phyloP scores from a whole-genome alignment of 441 rosid species.

The Populus hybrid region DNA sequence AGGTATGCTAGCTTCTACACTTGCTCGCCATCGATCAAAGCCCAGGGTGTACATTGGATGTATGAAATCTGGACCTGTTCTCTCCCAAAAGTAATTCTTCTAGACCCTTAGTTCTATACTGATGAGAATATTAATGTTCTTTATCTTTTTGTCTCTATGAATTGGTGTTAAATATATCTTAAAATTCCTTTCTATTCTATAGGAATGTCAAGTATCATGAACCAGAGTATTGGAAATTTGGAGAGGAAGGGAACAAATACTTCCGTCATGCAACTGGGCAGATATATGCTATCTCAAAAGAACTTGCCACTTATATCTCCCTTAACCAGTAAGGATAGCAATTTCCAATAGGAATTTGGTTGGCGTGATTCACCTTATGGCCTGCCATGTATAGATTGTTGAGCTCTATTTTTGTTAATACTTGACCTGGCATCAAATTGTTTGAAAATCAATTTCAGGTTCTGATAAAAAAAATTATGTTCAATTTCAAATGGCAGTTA shows the following conservation, averaged over 20 bases:
- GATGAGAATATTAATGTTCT: background rate
- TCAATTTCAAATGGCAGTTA: background rate
- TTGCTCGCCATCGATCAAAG: conserved; percentile 57
- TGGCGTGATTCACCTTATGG: background rate
- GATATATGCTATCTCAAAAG: conserved; percentile 84
- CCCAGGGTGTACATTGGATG: conserved; percentile 79
- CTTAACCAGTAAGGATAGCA: conserved; percentile 63
- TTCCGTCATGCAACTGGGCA: conserved; percentile 98
- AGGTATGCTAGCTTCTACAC: conserved; percentile 73
- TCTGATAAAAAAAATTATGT: background rate
- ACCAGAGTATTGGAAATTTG: conserved; percentile 95
- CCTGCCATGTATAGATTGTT: background rate
- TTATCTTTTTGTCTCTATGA: background rate
- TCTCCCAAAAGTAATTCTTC: conserved; percentile 63
- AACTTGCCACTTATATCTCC: conserved; percentile 76
- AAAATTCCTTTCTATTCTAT: conserved; percentile 2
- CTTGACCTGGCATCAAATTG: background rate
- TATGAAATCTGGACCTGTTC: conserved; percentile 91
- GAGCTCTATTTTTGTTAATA: background rate
- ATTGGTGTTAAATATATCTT: background rate
- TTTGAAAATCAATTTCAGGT: background rate
- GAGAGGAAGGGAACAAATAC: conserved; percentile 84
- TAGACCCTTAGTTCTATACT: background rate
- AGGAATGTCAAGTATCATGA: conserved; percentile 95
- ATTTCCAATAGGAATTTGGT: background rate